Evolutionary conservation across 495 filamentous ascomycete species (phyloP).

Genomic region (Trichoderma orchidacearum): DNA sequence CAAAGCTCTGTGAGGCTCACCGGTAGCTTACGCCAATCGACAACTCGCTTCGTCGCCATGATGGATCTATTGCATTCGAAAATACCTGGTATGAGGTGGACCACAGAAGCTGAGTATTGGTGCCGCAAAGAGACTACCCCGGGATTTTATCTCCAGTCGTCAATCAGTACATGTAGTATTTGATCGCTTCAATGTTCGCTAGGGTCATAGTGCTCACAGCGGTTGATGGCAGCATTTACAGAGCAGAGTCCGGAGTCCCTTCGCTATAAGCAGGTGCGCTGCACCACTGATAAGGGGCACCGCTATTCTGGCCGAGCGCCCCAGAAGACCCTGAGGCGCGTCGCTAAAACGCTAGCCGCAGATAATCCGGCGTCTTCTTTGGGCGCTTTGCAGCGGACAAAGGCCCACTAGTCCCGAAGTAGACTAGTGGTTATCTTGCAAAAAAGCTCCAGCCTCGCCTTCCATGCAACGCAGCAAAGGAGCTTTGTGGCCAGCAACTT

Average conservation of each 20-base stretch:
- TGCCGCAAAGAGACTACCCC: no score
- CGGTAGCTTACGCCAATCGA: conserved; percentile 72
- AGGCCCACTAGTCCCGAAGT: conserved; percentile 6
- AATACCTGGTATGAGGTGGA: no score
- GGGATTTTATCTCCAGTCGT: no score
- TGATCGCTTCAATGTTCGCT: no score
- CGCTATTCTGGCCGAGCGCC: no score
- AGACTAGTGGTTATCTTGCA: conserved; percentile 5
- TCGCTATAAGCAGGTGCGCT: neutral
- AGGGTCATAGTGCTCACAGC: no score
- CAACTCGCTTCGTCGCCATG: conserved; percentile 20
- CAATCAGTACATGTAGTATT: no score
- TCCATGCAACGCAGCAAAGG: neutral
- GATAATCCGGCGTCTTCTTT: neutral
- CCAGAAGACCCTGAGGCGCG: neutral
- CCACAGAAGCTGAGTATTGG: no score
- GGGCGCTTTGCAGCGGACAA: conserved; percentile 1
- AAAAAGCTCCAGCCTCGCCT: conserved; percentile 28
- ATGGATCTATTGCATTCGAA: neutral
- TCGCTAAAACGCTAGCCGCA: neutral
- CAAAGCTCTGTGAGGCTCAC: conserved; percentile 71
- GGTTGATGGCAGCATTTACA: neutral
- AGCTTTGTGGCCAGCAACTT: neutral
- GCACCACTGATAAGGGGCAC: neutral
- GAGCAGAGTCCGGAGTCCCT: neutral